Base-by-base conservation (phyloP, 2,329 filamentous ascomycete genomes). In the Colletotrichum australisinense region DNA sequence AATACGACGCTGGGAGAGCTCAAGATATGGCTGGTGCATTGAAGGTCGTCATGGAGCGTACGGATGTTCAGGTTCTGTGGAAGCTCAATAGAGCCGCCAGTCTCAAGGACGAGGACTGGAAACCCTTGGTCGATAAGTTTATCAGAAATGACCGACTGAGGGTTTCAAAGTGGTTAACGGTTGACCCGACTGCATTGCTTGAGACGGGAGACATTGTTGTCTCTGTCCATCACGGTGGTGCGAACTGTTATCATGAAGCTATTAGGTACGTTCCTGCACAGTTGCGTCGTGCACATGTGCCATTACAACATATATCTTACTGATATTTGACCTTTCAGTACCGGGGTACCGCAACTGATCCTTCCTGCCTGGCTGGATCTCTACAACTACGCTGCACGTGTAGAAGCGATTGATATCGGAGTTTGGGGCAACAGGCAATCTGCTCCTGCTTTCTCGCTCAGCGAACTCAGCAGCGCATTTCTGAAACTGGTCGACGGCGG, bases 321-420 rank as follows among this genome's bases (percentile, higher is more conserved):
- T 63, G 72, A 30, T 57, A 3, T 26, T 7, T 63, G 9, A 67
- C 16, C 16, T 32, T 52, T 8, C 32, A 86, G 86, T 5, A 79
- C 81, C 11, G 86, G 86, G 2, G 78, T 86, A 4, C 82, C 86
- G 1, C 86, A 88, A 53, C 75, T 88, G 6, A 74, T 88, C 6
- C 78, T 88, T 1, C 86, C 87, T 0, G 73, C 82, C 0, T 88
- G 86, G 86, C 78, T 83, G 0, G 86, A 88, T 63, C 80, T 83
- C 0, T 86, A 86, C 67, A 85, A 86, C 62, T 87, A 82, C 66
- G 85, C 85, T 8, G 78, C 78, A 16, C 80, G 82, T 2, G 84
- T 82, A 0, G 85, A 88, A 75, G 83, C 79, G 63, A 75, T 85
- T 0, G 83, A 83, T 0, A 80, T 88, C 12, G 86, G 86, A 0